Conservation (phyloP, 163 green algal species). For the Chlorella variabilis region DNA sequence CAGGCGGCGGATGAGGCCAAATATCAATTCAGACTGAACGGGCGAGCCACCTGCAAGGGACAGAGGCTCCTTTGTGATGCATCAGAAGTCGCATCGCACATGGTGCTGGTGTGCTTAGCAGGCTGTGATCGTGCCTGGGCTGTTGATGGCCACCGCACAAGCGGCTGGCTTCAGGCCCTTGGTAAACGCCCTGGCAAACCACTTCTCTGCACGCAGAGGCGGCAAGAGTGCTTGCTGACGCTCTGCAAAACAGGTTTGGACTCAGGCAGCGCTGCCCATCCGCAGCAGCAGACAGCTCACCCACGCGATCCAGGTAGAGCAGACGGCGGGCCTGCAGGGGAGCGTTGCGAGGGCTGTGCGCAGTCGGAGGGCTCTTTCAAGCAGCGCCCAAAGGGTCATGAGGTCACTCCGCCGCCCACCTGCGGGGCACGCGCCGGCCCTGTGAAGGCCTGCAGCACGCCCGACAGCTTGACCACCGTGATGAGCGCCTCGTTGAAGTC, state of each 20-base stretch:
- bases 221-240: too few relatives aligned
- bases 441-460: conserved; percentile 37
- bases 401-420: background rate
- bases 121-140: conserved; percentile 36
- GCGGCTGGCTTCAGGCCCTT: conserved; percentile 37
- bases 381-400: background rate
- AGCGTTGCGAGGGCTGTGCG: too few relatives aligned
- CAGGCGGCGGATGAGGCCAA: conserved; percentile 36
- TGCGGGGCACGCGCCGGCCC: conserved; percentile 15
- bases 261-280: background rate
- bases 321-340: conserved; percentile 31
- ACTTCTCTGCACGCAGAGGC: conserved; percentile 35
- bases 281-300: too few relatives aligned
- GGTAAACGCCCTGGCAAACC: conserved; percentile 47
- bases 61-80: too few relatives aligned
- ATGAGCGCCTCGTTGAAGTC: conserved; percentile 49
- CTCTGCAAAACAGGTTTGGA: background rate
- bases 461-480: conserved; percentile 40
- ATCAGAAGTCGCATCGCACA: too few relatives aligned
- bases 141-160: conserved; percentile 51
- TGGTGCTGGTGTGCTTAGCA: too few relatives aligned
- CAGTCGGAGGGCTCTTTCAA: too few relatives aligned
- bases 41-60: conserved; percentile 50
- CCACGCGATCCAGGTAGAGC: conserved; percentile 44
- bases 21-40: conserved; percentile 50